A percentile compares a stretch with the other conserved stretches of the same genome.
phyloP scores from a whole-genome alignment of 805 yeast species.

The Ogataea methylovora region DNA sequence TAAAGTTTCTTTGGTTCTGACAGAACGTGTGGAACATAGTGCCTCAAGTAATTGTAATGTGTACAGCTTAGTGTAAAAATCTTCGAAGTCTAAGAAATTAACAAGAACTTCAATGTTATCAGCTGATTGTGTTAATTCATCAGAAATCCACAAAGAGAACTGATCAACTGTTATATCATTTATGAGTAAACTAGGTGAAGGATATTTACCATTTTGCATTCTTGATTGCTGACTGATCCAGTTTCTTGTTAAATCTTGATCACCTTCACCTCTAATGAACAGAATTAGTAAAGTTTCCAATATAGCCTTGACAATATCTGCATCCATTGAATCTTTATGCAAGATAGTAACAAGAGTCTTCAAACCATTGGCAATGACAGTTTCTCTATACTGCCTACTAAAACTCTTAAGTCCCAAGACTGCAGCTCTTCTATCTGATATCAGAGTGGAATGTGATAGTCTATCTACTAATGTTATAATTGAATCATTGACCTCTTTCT shows the following conservation, averaged over 20 bases:
- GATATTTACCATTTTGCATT: conserved; percentile 67
- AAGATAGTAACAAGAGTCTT: conserved; percentile 65
- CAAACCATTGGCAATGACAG: conserved; percentile 82
- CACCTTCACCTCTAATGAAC: conserved; percentile 57
- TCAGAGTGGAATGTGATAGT: conserved; percentile 68
- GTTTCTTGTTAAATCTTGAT: conserved; percentile 54
- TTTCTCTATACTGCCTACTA: conserved; percentile 81
- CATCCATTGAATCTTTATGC: conserved; percentile 56
- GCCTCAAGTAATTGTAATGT: conserved; percentile 83
- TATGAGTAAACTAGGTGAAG: conserved; percentile 59
- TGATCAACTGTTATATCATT: conserved; percentile 60
- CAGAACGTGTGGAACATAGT: conserved; percentile 67
- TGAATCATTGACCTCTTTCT: conserved; percentile 57
- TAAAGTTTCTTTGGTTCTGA: conserved; percentile 65
- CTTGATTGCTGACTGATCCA: conserved; percentile 75
- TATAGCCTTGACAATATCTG: conserved; percentile 64
- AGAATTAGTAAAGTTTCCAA: conserved; percentile 80
- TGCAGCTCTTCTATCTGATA: conserved; percentile 87
- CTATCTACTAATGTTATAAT: conserved; percentile 87
- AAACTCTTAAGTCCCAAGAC: conserved; percentile 83
- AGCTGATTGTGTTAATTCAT: conserved; percentile 69
- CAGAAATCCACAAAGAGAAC: conserved; percentile 91
- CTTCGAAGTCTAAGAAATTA: conserved; percentile 31
- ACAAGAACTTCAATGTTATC: conserved; percentile 43
- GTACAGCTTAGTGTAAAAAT: conserved; percentile 75